Evolutionary conservation across 495 filamentous ascomycete genomes (phyloP), one percentile per base, ranked within the genome.

Genomic region (Astrothelium subdiscretum): DNA sequence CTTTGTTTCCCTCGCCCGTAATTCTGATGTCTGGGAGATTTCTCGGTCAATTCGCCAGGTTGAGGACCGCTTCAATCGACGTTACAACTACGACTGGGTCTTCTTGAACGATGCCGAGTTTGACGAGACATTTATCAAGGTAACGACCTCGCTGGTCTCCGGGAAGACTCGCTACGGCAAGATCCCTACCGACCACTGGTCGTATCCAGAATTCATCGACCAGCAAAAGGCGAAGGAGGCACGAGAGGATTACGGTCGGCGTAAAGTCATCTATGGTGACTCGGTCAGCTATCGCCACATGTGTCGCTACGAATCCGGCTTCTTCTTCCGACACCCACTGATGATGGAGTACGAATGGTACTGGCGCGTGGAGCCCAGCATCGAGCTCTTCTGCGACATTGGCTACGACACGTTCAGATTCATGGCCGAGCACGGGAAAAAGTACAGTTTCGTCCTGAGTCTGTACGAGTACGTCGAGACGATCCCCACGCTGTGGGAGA

Each of bases 21-120:
- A 98, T 72, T 78, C 78, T 32, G 94, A 98, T 72, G 73, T 97
- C 43, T 98, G 95, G 95, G 94, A 97, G 32, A 96, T 98, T 68
- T 87, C 91, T 27, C 85, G 88, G 68, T 95, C 90, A 8, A 98
- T 98, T 70, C 90, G 94, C 26, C 86, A 92, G 66, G 85, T 98
- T 35, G 94, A 98, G 76, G 94, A 98, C 72, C 87, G 94, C 66
- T 97, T 98, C 84, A 98, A 98, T 75, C 83, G 85, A 66, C 87
- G 91, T 58, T 97, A 87, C 74, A 86, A 97, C 77, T 98, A 98
- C 74, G 94, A 97, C 71, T 98, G 94, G 94, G 95, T 98, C 31
- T 98, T 98, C 78, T 74, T 98, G 65, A 98, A 98, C 73, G 94
- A 98, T 71, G 82, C 90, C 71, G 87, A 90, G 1, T 98, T 98